A percentile compares a stretch with the other conserved stretches of the same genome.
These are phyloP conservation scores for Ilyonectria sp. DNA, from an alignment of 2,329 filamentous ascomycete genomes.

Conservation along the genomic window DNA sequence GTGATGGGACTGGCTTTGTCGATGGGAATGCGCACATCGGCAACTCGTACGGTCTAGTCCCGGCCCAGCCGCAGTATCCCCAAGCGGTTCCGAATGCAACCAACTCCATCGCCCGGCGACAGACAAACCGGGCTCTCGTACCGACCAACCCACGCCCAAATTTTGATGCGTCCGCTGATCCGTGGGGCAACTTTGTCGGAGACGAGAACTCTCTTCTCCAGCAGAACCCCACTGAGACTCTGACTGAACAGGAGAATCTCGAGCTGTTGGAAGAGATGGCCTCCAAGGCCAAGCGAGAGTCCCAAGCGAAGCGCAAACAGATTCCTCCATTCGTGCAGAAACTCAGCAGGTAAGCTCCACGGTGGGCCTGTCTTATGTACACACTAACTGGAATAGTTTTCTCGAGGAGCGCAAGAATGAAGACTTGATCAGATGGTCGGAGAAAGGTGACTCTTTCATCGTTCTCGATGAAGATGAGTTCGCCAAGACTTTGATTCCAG, in stretches of 20 bases:
- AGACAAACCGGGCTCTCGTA: constrained; percentile 66
- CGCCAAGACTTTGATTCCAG: constrained; percentile 95
- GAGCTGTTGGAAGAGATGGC: constrained; percentile 86
- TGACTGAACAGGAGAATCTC: constrained; percentile 76
- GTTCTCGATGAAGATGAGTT: constrained; percentile 98
- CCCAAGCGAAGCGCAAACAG: constrained; percentile 91
- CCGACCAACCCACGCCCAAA: constrained; percentile 56
- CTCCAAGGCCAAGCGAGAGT: constrained; percentile 86
- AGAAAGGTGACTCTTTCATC: constrained; percentile 96
- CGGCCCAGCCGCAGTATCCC: constrained; percentile 53
- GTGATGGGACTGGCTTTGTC: constrained; percentile 56
- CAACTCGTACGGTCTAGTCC: constrained; percentile 58
- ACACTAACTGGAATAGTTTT: constrained; percentile 70
- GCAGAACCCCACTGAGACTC: constrained; percentile 53
- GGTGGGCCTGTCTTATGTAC: neutral
- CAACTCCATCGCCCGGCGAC: constrained; percentile 67
- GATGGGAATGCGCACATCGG: constrained; percentile 53
- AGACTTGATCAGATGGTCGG: constrained; percentile 96
- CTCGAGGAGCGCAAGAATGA: constrained; percentile 94
- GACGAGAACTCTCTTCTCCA: constrained; percentile 58
- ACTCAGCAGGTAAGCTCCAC: constrained; percentile 83
- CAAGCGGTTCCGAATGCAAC: constrained; percentile 56
- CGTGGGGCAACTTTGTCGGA: constrained; percentile 60
- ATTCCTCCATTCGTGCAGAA: constrained; percentile 99
- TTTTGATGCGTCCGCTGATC: constrained; percentile 58